A percentile compares a stretch with the other conserved stretches of the same genome.
Evolutionary conservation across 2,329 filamentous ascomycete species (phyloP).

Genomic region (Aspergillus novofumigatus): DNA sequence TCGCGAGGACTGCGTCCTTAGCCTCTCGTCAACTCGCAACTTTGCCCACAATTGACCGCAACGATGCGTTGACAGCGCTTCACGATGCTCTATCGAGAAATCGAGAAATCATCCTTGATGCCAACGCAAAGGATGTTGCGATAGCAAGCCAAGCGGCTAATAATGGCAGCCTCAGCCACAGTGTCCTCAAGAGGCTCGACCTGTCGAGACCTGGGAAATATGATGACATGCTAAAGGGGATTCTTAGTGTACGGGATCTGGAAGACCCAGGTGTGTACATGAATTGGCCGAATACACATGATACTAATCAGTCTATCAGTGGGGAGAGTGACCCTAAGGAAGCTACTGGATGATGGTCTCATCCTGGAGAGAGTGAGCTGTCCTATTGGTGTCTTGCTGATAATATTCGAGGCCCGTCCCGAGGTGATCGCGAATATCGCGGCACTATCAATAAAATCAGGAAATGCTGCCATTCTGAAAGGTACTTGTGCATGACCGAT

Average conservation of each 20-base stretch:
- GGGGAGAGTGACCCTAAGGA: slow-evolving; percentile 77
- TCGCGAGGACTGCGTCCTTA: slow-evolving; percentile 71
- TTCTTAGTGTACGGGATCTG: slow-evolving; percentile 78
- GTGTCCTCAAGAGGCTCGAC: slow-evolving; percentile 83
- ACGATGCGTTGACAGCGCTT: slow-evolving; percentile 78
- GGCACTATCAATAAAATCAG: slow-evolving; percentile 91
- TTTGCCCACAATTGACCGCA: slow-evolving; percentile 70
- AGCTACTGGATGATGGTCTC: slow-evolving; percentile 79
- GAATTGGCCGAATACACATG: not conserved
- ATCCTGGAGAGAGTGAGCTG: slow-evolving; percentile 83
- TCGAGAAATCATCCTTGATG: slow-evolving; percentile 73
- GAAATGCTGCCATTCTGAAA: slow-evolving; percentile 95
- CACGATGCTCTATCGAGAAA: slow-evolving; percentile 68
- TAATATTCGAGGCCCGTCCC: slow-evolving; percentile 96
- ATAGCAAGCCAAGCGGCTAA: slow-evolving; percentile 68
- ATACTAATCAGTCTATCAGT: slow-evolving; percentile 48
- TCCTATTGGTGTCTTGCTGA: slow-evolving; percentile 93
- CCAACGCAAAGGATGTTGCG: slow-evolving; percentile 79
- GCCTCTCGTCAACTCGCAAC: slow-evolving; percentile 81
- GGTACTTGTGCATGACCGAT: slow-evolving; percentile 41
- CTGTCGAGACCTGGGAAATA: slow-evolving; percentile 84
- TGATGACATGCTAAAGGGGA: slow-evolving; percentile 96
- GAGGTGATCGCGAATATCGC: slow-evolving; percentile 99
- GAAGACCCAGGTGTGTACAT: slow-evolving; percentile 71
- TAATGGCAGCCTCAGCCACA: slow-evolving; percentile 71